phyloP scores from a whole-genome alignment of 225 moss, liverwort and hornwort species.

The Pseudoscleropodium purum region DNA sequence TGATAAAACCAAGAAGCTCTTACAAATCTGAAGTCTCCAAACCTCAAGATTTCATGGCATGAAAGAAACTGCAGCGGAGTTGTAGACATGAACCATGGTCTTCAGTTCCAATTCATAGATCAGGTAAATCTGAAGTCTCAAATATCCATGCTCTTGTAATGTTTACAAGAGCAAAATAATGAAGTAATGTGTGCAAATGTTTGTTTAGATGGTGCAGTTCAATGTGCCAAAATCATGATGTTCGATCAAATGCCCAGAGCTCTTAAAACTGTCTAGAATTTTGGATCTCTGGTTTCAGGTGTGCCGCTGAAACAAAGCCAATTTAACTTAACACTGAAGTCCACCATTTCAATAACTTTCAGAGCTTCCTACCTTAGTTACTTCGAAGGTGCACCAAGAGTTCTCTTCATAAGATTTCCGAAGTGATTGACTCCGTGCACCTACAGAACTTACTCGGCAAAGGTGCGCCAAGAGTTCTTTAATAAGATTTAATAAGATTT shows the following conservation, averaged over 20 bases:
- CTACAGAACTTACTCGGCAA: too few relatives aligned
- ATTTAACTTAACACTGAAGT: neutral
- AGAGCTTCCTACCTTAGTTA: neutral
- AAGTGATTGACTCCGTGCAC: neutral
- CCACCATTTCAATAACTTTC: neutral
- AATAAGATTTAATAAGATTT: neutral
- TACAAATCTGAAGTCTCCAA: too few relatives aligned
- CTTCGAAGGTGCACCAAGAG: neutral
- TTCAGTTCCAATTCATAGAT: neutral
- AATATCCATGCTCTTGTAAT: neutral
- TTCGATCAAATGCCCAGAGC: neutral
- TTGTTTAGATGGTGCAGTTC: neutral
- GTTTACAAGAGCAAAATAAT: neutral
- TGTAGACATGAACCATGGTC: neutral
- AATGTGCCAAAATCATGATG: neutral
- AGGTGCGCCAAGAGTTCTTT: neutral
- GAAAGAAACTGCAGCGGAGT: neutral
- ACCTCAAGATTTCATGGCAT: neutral
- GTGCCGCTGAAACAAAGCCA: neutral
- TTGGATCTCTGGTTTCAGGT: neutral
- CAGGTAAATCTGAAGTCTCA: neutral
- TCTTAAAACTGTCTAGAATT: neutral
- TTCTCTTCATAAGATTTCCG: too few relatives aligned
- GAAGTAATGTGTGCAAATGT: neutral
- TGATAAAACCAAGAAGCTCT: neutral